Evolutionary conservation across 2,329 filamentous ascomycete genomes (phyloP).

Genomic region (Biscogniauxia sp.): DNA sequence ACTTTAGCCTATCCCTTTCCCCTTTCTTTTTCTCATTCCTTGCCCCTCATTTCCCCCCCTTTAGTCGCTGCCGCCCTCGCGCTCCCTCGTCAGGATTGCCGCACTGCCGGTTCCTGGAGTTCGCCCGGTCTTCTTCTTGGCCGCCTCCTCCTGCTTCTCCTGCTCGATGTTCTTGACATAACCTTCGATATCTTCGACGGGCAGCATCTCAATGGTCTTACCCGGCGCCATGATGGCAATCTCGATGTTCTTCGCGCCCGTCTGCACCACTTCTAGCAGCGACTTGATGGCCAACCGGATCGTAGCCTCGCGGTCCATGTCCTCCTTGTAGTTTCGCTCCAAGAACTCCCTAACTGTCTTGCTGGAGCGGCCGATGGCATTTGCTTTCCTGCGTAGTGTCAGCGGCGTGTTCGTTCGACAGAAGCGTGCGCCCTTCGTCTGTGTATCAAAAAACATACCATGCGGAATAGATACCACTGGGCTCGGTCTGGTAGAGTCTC

Average conservation of each 20-base stretch:
- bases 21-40: background rate
- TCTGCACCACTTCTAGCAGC: slow-evolving; percentile 95
- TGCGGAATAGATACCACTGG: slow-evolving; percentile 98
- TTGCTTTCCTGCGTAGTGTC: slow-evolving; percentile 76
- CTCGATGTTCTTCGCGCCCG: slow-evolving; percentile 98
- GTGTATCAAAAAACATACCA: slow-evolving; percentile 63
- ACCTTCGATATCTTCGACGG: slow-evolving; percentile 91
- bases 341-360: slow-evolving; percentile 99
- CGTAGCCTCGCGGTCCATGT: slow-evolving; percentile 93
- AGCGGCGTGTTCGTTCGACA: slow-evolving; percentile 1
- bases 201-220: slow-evolving; percentile 87
- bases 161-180: slow-evolving; percentile 99
- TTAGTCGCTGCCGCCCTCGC: slow-evolving; percentile 36
- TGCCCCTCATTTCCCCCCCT: slow-evolving; percentile 3
- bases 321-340: slow-evolving; percentile 97
- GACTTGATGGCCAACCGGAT: slow-evolving; percentile 98
- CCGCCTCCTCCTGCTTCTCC: slow-evolving; percentile 98
- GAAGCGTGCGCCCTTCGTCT: background rate
- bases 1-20: slow-evolving; percentile 10
- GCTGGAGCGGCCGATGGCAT: slow-evolving; percentile 95
- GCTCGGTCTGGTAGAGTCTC: slow-evolving; percentile 95
- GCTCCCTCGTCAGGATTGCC: slow-evolving; percentile 69
- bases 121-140: slow-evolving; percentile 88
- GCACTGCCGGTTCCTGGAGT: slow-evolving; percentile 68
- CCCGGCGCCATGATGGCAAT: slow-evolving; percentile 97